Evolutionary conservation across 129 eudicot species (phyloP).

Genomic region (Rutidosis leptorrhynchoides): DNA sequence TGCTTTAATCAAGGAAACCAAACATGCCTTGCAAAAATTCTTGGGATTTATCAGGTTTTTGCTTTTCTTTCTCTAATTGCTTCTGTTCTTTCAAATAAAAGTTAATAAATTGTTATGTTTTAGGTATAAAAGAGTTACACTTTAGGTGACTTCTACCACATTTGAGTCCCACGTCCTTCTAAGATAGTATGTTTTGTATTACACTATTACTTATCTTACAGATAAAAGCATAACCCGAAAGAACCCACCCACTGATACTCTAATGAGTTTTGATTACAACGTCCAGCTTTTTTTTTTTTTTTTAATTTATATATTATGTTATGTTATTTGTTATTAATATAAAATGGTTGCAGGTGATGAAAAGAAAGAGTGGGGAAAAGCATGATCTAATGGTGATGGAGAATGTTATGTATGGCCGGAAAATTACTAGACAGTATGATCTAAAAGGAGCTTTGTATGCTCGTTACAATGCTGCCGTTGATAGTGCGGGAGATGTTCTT

Average conservation of each 20-base stretch:
- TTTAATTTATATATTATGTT: neutral
- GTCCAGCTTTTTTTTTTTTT: neutral
- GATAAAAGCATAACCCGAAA: neutral
- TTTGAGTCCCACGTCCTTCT: neutral
- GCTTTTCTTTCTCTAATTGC: neutral
- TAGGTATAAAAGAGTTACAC: no score
- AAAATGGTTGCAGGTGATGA: slow-evolving; percentile 55
- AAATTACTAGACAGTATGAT: slow-evolving; percentile 62
- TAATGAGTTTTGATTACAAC: neutral
- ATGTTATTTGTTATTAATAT: neutral
- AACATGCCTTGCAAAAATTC: slow-evolving; percentile 93
- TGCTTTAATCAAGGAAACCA: slow-evolving; percentile 69
- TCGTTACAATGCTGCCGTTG: slow-evolving; percentile 58
- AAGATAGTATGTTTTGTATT: neutral
- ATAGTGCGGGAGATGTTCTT: slow-evolving; percentile 77
- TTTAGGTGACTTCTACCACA: neutral
- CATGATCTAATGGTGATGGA: slow-evolving; percentile 94
- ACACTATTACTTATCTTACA: neutral
- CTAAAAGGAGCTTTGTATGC: slow-evolving; percentile 88
- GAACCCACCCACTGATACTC: neutral
- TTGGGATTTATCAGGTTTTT: slow-evolving; percentile 89
- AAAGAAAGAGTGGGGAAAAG: slow-evolving; percentile 49
- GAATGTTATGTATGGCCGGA: slow-evolving; percentile 77
- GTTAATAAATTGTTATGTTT: neutral
- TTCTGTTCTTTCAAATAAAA: neutral